Percentiles rank a stretch among this genome's conserved stretches.
phyloP scores from a whole-genome alignment of 805 yeast genomes.

The Kuraishia molischiana region DNA sequence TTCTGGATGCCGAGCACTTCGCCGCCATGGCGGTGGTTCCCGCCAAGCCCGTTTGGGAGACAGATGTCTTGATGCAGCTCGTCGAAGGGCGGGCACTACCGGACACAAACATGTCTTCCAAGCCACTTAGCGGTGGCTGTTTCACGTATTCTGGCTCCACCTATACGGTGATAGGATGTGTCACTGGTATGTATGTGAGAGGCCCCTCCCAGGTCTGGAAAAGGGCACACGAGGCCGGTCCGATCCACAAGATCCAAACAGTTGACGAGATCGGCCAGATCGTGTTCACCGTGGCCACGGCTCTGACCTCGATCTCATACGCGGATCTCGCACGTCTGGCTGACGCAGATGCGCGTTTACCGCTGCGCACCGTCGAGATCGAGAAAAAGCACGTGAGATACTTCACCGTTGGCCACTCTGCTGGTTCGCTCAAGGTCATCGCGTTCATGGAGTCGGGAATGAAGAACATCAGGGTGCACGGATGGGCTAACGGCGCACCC shows the following conservation, averaged over 20 bases:
- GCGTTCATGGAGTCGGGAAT: not conserved
- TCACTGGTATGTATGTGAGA: not conserved
- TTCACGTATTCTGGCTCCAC: not conserved
- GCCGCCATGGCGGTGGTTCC: not conserved
- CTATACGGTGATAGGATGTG: not conserved
- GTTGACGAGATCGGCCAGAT: not conserved
- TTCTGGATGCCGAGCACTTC: not conserved
- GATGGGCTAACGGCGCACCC: not conserved
- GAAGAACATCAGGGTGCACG: not conserved
- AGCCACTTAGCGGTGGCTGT: not conserved
- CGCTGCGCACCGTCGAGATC: not conserved
- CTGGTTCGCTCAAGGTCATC: not conserved
- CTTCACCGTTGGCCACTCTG: not conserved
- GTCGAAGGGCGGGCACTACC: too few relatives aligned
- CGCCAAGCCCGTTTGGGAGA: not conserved
- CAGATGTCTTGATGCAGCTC: not conserved
- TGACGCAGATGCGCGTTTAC: not conserved
- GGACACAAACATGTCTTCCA: not conserved
- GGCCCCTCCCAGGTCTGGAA: not conserved
- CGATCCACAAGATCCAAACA: not conserved
- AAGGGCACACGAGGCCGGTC: not conserved
- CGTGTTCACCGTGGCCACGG: not conserved
- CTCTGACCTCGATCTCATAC: not conserved
- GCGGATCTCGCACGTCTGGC: not conserved
- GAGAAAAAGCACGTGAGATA: not conserved